Evolutionary conservation across 164 flowering plant genomes (phyloP).

Genomic region (Tetracentron sinense): DNA sequence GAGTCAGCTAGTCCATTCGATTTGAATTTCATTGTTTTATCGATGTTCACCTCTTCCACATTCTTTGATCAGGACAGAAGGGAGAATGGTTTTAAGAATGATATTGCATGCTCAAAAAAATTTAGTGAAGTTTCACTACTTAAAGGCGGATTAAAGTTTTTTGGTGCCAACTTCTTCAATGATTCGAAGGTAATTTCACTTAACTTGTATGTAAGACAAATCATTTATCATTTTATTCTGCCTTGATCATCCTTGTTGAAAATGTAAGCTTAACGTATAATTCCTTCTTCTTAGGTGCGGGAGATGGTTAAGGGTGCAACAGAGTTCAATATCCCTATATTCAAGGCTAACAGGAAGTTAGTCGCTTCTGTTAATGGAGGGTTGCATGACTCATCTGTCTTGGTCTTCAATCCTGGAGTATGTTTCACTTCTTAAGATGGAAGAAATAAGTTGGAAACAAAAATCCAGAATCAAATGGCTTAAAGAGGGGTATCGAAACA

Average conservation of each 20-base stretch:
- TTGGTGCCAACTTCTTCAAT: constrained; percentile 63
- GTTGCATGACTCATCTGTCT: constrained; percentile 59
- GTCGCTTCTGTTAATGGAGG: constrained; percentile 85
- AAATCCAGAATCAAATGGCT: too few relatives aligned
- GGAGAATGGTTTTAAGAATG: constrained; percentile 15
- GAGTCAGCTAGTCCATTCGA: neutral
- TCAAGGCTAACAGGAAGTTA: constrained; percentile 51
- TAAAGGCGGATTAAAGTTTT: constrained; percentile 35
- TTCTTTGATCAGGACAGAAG: constrained; percentile 46
- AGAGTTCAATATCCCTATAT: constrained; percentile 61
- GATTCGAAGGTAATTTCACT: constrained; percentile 44
- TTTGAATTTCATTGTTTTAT: neutral
- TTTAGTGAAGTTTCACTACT: constrained; percentile 18
- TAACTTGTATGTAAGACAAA: neutral
- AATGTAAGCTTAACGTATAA: neutral
- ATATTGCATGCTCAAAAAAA: constrained; percentile 19
- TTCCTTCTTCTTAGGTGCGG: constrained; percentile 32
- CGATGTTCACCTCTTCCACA: neutral
- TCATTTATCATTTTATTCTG: neutral
- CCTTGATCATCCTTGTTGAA: neutral
- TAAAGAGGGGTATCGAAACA: too few relatives aligned
- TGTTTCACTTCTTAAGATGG: too few relatives aligned
- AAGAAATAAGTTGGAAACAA: too few relatives aligned
- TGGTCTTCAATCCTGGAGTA: constrained; percentile 70
- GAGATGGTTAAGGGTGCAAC: constrained; percentile 64